Evolutionary conservation across 371 early-diverging fungal species (phyloP).

Genomic region (Dichotomocladium elegans): DNA sequence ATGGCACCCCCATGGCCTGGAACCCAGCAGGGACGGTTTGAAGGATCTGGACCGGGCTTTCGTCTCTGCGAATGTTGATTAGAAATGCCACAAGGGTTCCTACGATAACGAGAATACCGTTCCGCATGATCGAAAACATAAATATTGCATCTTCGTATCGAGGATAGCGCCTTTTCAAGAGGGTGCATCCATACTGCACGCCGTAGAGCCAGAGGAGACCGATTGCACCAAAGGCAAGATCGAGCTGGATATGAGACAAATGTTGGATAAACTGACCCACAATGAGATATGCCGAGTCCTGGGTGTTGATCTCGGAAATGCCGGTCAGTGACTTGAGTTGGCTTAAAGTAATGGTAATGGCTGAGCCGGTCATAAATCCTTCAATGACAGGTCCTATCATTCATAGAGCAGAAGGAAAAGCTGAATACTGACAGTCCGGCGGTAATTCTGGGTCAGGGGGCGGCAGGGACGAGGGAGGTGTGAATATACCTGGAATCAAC

Average conservation of each 20-base stretch:
- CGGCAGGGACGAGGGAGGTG: not conserved
- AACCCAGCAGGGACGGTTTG: constrained; percentile 71
- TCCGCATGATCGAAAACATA: constrained; percentile 50
- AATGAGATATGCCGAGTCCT: constrained; percentile 50
- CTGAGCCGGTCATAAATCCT: constrained; percentile 73
- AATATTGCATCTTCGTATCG: constrained; percentile 36
- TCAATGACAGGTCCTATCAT: constrained; percentile 58
- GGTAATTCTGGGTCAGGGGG: not conserved
- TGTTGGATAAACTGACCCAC: constrained; percentile 50
- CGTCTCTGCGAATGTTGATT: constrained; percentile 36
- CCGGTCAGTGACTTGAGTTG: constrained; percentile 19
- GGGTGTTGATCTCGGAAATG: constrained; percentile 56
- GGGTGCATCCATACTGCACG: constrained; percentile 31
- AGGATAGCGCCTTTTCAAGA: constrained; percentile 34
- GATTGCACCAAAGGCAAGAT: constrained; percentile 47
- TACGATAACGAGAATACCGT: constrained; percentile 43
- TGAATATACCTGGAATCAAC: constrained; percentile 65
- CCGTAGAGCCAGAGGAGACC: constrained; percentile 45
- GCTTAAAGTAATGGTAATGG: not conserved
- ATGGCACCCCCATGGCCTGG: constrained; percentile 51
- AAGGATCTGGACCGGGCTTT: constrained; percentile 55
- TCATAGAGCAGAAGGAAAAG: not conserved
- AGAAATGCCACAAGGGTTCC: constrained; percentile 41
- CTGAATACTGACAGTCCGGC: not conserved
- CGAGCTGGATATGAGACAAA: constrained; percentile 42